Evolutionary conservation across 257 asterid genomes (phyloP).

Genomic region (Solanum tarapatanum): DNA sequence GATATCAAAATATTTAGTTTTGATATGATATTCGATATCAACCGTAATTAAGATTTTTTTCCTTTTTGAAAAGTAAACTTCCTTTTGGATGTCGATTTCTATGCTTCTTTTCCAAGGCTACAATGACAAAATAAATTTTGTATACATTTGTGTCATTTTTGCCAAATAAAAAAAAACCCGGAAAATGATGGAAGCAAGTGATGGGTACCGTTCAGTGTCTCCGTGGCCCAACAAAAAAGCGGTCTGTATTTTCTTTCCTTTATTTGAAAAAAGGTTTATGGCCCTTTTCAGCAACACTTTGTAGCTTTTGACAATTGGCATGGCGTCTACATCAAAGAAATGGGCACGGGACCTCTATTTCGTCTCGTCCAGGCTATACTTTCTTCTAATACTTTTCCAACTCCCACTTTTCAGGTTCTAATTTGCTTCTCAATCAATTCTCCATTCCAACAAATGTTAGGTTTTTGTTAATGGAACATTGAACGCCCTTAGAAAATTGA

Average conservation of each 20-base stretch:
- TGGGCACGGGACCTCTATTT: slow-evolving; percentile 32
- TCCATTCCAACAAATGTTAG: background rate
- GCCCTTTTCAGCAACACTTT: background rate
- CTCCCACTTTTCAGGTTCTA: slow-evolving; percentile 61
- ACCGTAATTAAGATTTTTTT: background rate
- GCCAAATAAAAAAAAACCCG: background rate
- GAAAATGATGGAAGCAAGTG: background rate
- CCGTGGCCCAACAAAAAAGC: background rate
- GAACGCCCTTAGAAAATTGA: background rate
- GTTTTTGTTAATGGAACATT: background rate
- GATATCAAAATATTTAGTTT: background rate
- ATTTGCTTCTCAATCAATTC: background rate
- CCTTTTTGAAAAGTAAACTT: background rate
- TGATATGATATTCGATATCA: background rate
- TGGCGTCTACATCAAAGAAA: slow-evolving; percentile 43
- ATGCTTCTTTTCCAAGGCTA: background rate
- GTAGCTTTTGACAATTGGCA: slow-evolving; percentile 3
- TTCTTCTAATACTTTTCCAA: slow-evolving; percentile 41
- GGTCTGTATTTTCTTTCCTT: background rate
- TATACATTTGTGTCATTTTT: background rate
- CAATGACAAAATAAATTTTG: background rate
- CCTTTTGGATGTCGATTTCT: background rate
- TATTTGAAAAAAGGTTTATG: background rate
- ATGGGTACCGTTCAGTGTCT: background rate
- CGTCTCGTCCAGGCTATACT: slow-evolving; percentile 34